Evolutionary conservation across 331 rosid species (phyloP).

Genomic region (Pyracantha coccinea): DNA sequence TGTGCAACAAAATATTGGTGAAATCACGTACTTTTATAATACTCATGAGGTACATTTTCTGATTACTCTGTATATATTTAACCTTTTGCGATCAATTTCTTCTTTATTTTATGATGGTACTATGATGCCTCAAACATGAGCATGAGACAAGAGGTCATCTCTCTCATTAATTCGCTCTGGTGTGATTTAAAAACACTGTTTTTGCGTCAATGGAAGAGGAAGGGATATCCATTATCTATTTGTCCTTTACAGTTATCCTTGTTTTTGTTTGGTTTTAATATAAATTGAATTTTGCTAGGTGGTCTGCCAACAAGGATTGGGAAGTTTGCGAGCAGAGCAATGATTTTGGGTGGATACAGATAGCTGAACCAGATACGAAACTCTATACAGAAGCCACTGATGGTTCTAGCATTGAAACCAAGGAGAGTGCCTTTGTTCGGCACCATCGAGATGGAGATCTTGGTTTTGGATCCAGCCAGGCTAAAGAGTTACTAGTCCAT

Average conservation of each 20-base stretch:
- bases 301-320: slow-evolving; percentile 47
- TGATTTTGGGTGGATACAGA: slow-evolving; percentile 47
- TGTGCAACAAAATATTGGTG: too few species aligned
- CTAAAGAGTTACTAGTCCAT: slow-evolving; percentile 45
- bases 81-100: too few species aligned
- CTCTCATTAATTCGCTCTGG: too few species aligned
- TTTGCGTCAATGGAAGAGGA: too few species aligned
- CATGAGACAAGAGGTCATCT: too few species aligned
- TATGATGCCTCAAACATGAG: too few species aligned
- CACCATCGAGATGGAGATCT: slow-evolving; percentile 49
- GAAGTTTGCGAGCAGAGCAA: slow-evolving; percentile 34
- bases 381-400: slow-evolving; percentile 48
- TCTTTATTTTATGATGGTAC: too few species aligned
- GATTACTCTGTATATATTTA: too few species aligned
- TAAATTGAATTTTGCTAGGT: slow-evolving; percentile 16
- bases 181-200: too few species aligned
- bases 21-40: too few species aligned
- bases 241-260: neutral
- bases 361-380: slow-evolving; percentile 46
- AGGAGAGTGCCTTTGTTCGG: slow-evolving; percentile 53
- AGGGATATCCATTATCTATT: slow-evolving; percentile 17
- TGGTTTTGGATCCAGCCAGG: slow-evolving; percentile 43
- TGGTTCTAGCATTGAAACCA: slow-evolving; percentile 39
- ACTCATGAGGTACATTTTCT: too few species aligned
- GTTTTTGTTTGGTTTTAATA: neutral